Evolutionary conservation across 2,329 filamentous ascomycete species (phyloP).

Genomic region (Trichoderma sp.): DNA sequence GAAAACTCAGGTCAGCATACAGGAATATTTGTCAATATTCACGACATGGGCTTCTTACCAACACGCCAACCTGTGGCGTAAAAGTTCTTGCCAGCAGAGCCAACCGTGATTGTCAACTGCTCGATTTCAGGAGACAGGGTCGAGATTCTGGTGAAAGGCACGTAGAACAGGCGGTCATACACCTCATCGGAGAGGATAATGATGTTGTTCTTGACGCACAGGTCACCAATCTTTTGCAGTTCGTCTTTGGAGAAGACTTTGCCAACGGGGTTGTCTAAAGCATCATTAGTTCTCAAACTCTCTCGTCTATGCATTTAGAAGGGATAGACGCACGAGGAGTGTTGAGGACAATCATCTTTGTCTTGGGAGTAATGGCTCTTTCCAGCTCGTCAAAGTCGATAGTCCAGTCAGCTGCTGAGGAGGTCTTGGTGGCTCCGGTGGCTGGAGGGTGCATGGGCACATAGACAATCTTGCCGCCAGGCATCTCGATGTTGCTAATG

Average conservation of each 20-base stretch:
- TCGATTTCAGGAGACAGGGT: constrained; percentile 90
- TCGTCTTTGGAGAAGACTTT: constrained; percentile 90
- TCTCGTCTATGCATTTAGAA: not conserved
- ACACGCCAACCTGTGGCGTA: constrained; percentile 97
- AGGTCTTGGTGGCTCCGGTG: constrained; percentile 74
- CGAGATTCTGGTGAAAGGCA: constrained; percentile 88
- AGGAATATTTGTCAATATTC: not conserved
- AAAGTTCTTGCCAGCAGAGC: constrained; percentile 96
- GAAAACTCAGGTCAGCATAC: not conserved
- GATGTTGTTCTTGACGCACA: constrained; percentile 90
- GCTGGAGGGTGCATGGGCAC: constrained; percentile 89
- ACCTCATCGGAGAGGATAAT: constrained; percentile 92
- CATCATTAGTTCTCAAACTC: not conserved
- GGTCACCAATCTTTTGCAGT: constrained; percentile 76
- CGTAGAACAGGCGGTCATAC: constrained; percentile 93
- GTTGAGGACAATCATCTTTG: constrained; percentile 94
- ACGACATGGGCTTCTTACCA: constrained; percentile 33
- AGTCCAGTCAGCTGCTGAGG: constrained; percentile 83
- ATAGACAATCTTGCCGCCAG: constrained; percentile 90
- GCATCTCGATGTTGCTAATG: constrained; percentile 98
- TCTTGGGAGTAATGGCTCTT: constrained; percentile 75
- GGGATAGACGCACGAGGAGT: constrained; percentile 53
- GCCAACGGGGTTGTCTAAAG: constrained; percentile 83
- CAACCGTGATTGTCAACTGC: constrained; percentile 84
- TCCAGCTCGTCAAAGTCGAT: constrained; percentile 83